Base-by-base conservation (phyloP, 208 protist genomes). In the Porcisia hertigi region DNA sequence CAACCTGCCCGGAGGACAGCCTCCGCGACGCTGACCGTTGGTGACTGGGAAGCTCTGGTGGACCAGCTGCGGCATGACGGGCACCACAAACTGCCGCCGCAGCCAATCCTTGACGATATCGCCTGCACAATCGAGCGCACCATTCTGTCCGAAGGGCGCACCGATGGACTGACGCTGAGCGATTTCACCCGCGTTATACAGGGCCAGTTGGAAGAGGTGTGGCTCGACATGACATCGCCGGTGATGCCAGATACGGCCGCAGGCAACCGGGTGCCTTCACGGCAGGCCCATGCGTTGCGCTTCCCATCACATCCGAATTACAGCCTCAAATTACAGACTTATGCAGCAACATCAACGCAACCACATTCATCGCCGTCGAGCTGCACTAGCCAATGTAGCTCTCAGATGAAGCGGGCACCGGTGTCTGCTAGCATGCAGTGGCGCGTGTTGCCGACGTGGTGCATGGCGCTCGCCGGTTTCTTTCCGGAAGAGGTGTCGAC, bases 391-490 rank as follows among this genome's bases (percentile, higher is more conserved):
- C 71, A 41, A 25, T 5, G 57, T 11, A 47, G 25, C 12, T 66
- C 55, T 12, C 57, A 52, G 39, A 47, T 12, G 7, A 52, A 30
- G 55, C n/a, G 43, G 47, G 43, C 30, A 34, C 23, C 41, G 36
- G 74, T 34, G n/a, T n/a, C 25, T 25, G 41, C 18, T 12, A 41
- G 49, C 14, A 43, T 47, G 1, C 52, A 30, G 6, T 73, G 70
- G 76, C 77, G 65, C 25, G 78, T 78, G 59, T 76, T 81, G 49
- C 89, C 89, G 49, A 85, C 87, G 71, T 70, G 90, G 69, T 82
- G 76, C 69, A 88, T 92, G 53, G 41, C 89, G 34, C 80, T 94
- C 18, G 83, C 87, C 0, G 76, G 82, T 18, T 60, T 94, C 16
- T 87, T 77, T 52, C 87, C 90, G 25, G 25, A 63, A 0, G 69